These are phyloP conservation scores for Hypoxylon subgilvum DNA, from an alignment of 495 filamentous ascomycete species.

Conservation along the genomic window DNA sequence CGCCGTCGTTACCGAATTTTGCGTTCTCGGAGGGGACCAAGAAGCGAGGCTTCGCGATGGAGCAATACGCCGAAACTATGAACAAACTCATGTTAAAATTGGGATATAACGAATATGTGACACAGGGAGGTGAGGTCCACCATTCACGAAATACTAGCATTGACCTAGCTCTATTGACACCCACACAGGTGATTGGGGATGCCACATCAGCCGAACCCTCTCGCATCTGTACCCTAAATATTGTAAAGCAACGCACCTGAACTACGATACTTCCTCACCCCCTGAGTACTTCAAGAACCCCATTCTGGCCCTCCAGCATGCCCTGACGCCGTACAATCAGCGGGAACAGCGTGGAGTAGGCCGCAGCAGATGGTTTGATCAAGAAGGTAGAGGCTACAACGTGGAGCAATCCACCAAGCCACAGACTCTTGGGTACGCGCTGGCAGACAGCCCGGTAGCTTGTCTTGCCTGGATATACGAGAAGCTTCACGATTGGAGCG, in stretches of 20 bases:
- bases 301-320: slow-evolving; percentile 51
- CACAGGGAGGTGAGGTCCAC: slow-evolving; percentile 47
- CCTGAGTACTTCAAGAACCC: slow-evolving; percentile 49
- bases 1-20: slow-evolving; percentile 70
- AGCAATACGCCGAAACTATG: slow-evolving; percentile 64
- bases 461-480: slow-evolving; percentile 72
- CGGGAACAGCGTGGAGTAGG: slow-evolving; percentile 51
- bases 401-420: slow-evolving; percentile 65
- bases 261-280: slow-evolving; percentile 55
- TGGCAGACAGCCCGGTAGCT: slow-evolving; percentile 66
- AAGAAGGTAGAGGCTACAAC: slow-evolving; percentile 63
- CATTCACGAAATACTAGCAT: slow-evolving; percentile 9
- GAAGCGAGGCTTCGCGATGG: slow-evolving; percentile 61
- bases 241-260: slow-evolving; percentile 69
- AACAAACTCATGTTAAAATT: slow-evolving; percentile 71
- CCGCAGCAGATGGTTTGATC: slow-evolving; percentile 58
- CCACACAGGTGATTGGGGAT: slow-evolving; percentile 67
- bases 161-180: background rate
- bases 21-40: slow-evolving; percentile 64
- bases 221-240: slow-evolving; percentile 61
- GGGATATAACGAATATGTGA: slow-evolving; percentile 68
- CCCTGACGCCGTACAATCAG: slow-evolving; percentile 43
- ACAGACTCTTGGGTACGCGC: slow-evolving; percentile 63
- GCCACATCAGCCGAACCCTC: slow-evolving; percentile 64
- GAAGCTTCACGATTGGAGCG: slow-evolving; percentile 72